phyloP scores from a whole-genome alignment of 176 grass and related monocot genomes.

The Pontederia crassipes region DNA sequence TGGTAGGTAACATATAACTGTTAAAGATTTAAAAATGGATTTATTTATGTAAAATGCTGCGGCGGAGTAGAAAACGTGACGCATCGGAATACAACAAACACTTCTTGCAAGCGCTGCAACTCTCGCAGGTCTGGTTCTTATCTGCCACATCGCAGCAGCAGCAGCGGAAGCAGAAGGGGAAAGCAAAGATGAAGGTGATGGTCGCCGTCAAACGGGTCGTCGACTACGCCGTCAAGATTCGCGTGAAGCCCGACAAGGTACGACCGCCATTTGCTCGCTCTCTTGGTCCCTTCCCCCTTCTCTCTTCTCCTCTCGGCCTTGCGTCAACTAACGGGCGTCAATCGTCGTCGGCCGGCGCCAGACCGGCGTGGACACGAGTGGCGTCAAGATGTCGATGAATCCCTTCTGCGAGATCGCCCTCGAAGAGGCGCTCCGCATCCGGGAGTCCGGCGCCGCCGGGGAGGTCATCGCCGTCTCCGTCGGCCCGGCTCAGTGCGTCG shows the following conservation, averaged over 20 bases:
- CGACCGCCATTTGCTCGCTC: too few species aligned
- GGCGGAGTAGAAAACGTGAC: too few species aligned
- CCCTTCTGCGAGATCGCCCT: constrained; percentile 95
- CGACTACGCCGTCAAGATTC: constrained; percentile 91
- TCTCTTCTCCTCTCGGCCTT: not conserved
- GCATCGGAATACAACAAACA: too few species aligned
- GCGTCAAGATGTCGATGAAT: constrained; percentile 98
- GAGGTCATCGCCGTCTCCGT: constrained; percentile 79
- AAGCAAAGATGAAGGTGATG: constrained; percentile 67
- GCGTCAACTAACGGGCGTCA: not conserved
- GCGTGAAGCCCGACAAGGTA: constrained; percentile 59
- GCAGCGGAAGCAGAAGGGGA: not conserved
- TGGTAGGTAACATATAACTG: too few species aligned
- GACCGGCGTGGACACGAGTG: constrained; percentile 62
- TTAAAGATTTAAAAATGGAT: too few species aligned
- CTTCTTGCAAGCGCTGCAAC: too few species aligned
- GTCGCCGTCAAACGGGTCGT: constrained; percentile 88
- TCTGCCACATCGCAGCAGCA: too few species aligned
- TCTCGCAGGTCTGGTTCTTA: too few species aligned
- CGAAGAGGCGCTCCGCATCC: constrained; percentile 70
- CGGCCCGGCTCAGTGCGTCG: constrained; percentile 51
- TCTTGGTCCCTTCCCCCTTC: not conserved
- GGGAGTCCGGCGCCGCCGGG: constrained; percentile 46
- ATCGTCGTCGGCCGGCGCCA: constrained; percentile 3
- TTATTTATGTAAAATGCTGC: too few species aligned